These are phyloP conservation scores for Penicillium macrosclerotiorum DNA, from an alignment of 495 filamentous ascomycete species.

Conservation along the genomic window DNA sequence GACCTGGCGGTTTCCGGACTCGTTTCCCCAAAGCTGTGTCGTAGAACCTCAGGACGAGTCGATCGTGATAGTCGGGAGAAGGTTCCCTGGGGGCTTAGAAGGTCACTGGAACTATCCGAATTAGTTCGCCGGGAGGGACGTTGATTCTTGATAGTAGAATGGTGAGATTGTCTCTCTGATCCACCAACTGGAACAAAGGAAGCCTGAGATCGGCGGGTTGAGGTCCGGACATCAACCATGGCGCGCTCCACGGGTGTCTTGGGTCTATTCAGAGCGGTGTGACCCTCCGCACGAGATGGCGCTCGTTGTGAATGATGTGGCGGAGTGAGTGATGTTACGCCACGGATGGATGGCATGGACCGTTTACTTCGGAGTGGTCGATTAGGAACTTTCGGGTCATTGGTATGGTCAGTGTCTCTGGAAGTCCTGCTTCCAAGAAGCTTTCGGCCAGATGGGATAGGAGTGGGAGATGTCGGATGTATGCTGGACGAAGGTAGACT, in stretches of 20 bases:
- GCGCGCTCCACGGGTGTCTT: constrained; percentile 71
- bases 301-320: constrained; percentile 31
- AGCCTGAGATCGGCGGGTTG: constrained; percentile 55
- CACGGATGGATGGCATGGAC: constrained; percentile 78
- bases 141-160: constrained; percentile 67
- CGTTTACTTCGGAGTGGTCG: constrained; percentile 81
- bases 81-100: constrained; percentile 42
- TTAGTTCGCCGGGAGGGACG: constrained; percentile 72
- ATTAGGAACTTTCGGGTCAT: constrained; percentile 65
- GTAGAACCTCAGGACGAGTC: constrained; percentile 44
- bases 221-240: constrained; percentile 50
- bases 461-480: constrained; percentile 50
- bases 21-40: constrained; percentile 35
- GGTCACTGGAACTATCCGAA: constrained; percentile 60
- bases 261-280: constrained; percentile 51
- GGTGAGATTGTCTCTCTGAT: constrained; percentile 73
- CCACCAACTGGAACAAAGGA: constrained; percentile 83
- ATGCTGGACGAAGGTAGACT: constrained; percentile 57
- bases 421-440: constrained; percentile 57
- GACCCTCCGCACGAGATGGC: constrained; percentile 42
- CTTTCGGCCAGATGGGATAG: constrained; percentile 56
- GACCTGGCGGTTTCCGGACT: constrained; percentile 47
- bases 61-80: constrained; percentile 50
- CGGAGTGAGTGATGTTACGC: constrained; percentile 38
- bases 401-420: constrained; percentile 42